Base-by-base conservation (phyloP, 2,329 filamentous ascomycete genomes). In the Nemania diffusa region DNA sequence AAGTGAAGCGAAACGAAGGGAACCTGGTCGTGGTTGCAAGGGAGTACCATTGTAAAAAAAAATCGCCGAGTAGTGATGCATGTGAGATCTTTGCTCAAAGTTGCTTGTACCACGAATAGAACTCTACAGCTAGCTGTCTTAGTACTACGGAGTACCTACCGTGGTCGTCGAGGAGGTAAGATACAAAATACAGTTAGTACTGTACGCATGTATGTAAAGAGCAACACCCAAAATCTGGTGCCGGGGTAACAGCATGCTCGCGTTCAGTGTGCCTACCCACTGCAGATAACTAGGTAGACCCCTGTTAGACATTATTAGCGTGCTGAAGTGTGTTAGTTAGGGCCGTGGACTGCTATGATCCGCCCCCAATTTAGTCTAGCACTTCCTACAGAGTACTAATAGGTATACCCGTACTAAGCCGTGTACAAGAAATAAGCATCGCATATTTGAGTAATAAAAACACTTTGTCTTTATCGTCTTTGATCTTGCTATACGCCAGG, bases 21-120 rank as follows among this genome's bases (percentile, higher is more conserved):
- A 22, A 22, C 44, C 63, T 15, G 20, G 51, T 55, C 20, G 53
- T 52, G 11, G 13, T 32, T 40, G 55, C 46, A 32, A 42, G 46
- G 34, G 46, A 6, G 22, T 17, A 37, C 44, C 20, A 55, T 34
- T 32, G 44, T 24, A n/a, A 53, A 20, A 40, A 13, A 34, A 53
- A 17, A 34, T 2, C 15, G 5, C 17, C 27, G 8, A 9, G 26
- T 58, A 64, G 52, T 26, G 20, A 58, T 64, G 48, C 55, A 58
- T 53, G 24, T 46, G 44, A 46, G 20, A 51, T n/a, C 42, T n/a
- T 29, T 51, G 24, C 27, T 51, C 13, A 9, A 27, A 15, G 5
- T 51, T 40, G 15, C 34, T 15, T 13, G 34, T 13, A 13, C 34
- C 11, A 40, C 8, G 29, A 32, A 32, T 9, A 32, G 34, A 40